Percentiles rank a stretch among this genome's conserved stretches.
Evolutionary conservation across 495 filamentous ascomycete species (phyloP).

Genomic region (Aspergillus cavernicola): DNA sequence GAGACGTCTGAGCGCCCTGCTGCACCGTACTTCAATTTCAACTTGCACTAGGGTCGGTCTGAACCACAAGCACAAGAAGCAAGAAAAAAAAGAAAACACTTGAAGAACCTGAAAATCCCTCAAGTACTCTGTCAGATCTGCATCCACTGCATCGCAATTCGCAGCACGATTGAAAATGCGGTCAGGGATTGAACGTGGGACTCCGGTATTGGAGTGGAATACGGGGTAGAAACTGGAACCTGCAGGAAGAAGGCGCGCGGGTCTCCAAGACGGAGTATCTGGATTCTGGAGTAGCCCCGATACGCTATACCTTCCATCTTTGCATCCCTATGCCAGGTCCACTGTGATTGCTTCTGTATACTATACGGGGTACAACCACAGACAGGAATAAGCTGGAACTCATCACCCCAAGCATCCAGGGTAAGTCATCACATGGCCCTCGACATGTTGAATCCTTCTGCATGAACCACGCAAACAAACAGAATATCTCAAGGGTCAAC

Average conservation of each 20-base stretch:
- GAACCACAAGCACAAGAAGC: not conserved
- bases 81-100: not conserved
- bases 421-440: not conserved
- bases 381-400: not conserved
- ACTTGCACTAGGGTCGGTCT: not conserved
- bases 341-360: not conserved
- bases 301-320: conserved; percentile 3
- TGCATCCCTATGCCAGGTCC: not conserved
- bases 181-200: conserved; percentile 9
- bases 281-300: too few relatives aligned
- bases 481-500: not conserved
- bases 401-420: not conserved
- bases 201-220: not conserved
- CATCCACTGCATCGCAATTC: not conserved
- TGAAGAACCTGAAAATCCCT: conserved; percentile 1
- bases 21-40: not conserved
- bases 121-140: not conserved
- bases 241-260: not conserved
- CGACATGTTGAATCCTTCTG: not conserved
- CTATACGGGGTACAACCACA: not conserved
- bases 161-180: not conserved
- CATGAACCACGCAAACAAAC: not conserved
- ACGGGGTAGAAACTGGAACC: not conserved
- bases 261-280: too few relatives aligned
- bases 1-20: not conserved